A percentile compares a stretch with the other conserved stretches of the same genome.
Conservation (phyloP, 2,329 filamentous ascomycete species). For the Cladosporium phlei region DNA sequence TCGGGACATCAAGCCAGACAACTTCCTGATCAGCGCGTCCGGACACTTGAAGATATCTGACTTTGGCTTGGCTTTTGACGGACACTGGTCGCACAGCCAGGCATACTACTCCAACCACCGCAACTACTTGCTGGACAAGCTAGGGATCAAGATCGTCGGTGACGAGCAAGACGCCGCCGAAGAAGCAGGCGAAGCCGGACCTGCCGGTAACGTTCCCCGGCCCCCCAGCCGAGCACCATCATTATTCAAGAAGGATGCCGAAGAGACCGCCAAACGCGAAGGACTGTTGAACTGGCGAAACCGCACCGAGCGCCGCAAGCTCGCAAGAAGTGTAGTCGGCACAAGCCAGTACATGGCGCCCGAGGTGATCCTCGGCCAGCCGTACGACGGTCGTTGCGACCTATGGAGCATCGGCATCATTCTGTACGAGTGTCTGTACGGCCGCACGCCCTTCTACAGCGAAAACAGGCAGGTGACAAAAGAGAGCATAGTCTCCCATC, state of each 20-base stretch:
- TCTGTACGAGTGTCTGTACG: slow-evolving; percentile 89
- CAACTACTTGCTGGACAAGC: slow-evolving; percentile 69
- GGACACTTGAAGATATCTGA: slow-evolving; percentile 95
- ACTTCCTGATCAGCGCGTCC: slow-evolving; percentile 83
- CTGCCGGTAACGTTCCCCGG: slow-evolving; percentile 11
- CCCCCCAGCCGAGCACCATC: slow-evolving; percentile 13
- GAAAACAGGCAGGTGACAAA: slow-evolving; percentile 81
- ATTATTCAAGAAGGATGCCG: slow-evolving; percentile 20
- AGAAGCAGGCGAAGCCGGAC: slow-evolving; percentile 14
- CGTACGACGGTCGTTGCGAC: slow-evolving; percentile 89
- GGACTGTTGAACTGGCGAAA: slow-evolving; percentile 40
- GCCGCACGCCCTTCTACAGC: slow-evolving; percentile 81
- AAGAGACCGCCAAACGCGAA: slow-evolving; percentile 27
- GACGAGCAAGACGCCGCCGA: slow-evolving; percentile 66
- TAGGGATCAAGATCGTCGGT: slow-evolving; percentile 69
- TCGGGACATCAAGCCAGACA: slow-evolving; percentile 94
- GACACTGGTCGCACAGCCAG: slow-evolving; percentile 89
- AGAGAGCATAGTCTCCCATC: slow-evolving; percentile 73
- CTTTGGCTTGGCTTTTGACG: slow-evolving; percentile 91
- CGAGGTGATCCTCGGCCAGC: slow-evolving; percentile 75
- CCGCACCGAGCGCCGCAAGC: slow-evolving; percentile 55
- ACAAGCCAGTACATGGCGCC: slow-evolving; percentile 99
- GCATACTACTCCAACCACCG: slow-evolving; percentile 80
- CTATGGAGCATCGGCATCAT: slow-evolving; percentile 97
- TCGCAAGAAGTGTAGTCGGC: slow-evolving; percentile 82